phyloP scores from a whole-genome alignment of 495 filamentous ascomycete genomes.

The Neurospora terricola region DNA sequence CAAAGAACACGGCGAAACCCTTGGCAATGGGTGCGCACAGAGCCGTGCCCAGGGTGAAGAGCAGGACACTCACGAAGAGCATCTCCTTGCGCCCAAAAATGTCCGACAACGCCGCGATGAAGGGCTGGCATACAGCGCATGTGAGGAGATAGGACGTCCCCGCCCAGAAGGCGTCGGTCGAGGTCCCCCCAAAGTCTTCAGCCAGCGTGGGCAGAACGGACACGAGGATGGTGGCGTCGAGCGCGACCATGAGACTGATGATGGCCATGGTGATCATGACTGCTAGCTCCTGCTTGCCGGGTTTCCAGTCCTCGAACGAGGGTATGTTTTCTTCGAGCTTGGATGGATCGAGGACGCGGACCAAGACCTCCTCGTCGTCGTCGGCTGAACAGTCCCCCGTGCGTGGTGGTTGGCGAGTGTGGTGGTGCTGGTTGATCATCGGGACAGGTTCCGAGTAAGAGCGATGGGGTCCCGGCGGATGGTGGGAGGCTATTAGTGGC shows the following conservation, averaged over 20 bases:
- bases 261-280: constrained; percentile 36
- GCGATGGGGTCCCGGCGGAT: background rate
- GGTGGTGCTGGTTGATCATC: background rate
- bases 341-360: background rate
- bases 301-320: constrained; percentile 25
- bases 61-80: constrained; percentile 27
- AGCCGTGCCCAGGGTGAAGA: constrained; percentile 37
- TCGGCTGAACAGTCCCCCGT: background rate
- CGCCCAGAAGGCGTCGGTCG: constrained; percentile 45
- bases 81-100: constrained; percentile 42
- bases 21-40: constrained; percentile 29
- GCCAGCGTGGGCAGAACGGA: constrained; percentile 34
- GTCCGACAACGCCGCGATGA: constrained; percentile 39
- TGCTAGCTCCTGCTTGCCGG: constrained; percentile 25
- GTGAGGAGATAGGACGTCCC: constrained; percentile 44
- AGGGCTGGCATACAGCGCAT: constrained; percentile 37
- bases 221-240: constrained; percentile 48
- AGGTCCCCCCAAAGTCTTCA: constrained; percentile 30
- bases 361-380: background rate
- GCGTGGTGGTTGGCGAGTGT: background rate
- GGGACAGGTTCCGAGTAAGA: background rate
- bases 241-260: constrained; percentile 39
- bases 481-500: background rate
- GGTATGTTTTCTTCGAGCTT: constrained; percentile 9
- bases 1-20: constrained; percentile 52